Percentiles rank a stretch among this genome's conserved stretches.
Conservation (phyloP, 2,329 filamentous ascomycete species). For the Westerdykella ornata region DNA sequence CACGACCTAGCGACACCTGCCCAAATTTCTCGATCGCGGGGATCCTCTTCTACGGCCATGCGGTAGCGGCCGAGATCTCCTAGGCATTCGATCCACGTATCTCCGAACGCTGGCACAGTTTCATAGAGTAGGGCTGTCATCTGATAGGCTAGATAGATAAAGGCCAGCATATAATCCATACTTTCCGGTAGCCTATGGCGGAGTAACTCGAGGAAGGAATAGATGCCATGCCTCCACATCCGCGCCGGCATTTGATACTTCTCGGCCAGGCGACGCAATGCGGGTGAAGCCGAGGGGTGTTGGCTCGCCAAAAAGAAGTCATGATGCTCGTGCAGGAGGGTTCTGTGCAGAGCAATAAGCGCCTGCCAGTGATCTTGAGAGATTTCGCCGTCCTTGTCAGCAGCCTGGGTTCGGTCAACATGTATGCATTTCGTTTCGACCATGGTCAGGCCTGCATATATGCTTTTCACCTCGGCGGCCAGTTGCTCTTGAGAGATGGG, state of each 20-base stretch:
- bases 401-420: conserved; percentile 57
- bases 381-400: conserved; percentile 36
- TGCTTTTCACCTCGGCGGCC: conserved; percentile 68
- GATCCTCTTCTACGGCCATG: conserved; percentile 79
- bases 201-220: conserved; percentile 64
- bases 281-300: conserved; percentile 65
- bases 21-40: conserved; percentile 68
- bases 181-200: conserved; percentile 61
- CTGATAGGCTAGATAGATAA: conserved; percentile 77
- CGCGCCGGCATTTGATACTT: conserved; percentile 83
- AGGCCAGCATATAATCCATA: conserved; percentile 77
- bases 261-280: conserved; percentile 58
- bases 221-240: conserved; percentile 87
- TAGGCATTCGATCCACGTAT: conserved; percentile 85
- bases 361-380: conserved; percentile 69
- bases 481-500: conserved; percentile 68
- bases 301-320: conserved; percentile 67
- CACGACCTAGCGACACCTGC: conserved; percentile 67
- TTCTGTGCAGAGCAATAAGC: conserved; percentile 69
- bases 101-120: conserved; percentile 68
- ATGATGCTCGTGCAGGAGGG: conserved; percentile 61
- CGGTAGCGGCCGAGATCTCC: conserved; percentile 74
- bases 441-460: conserved; percentile 72
- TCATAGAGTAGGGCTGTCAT: conserved; percentile 81
- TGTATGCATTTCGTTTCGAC: conserved; percentile 80